These are phyloP conservation scores for Uronychia binucleata DNA, from an alignment of 73 alveolate species.

Conservation along the genomic window DNA sequence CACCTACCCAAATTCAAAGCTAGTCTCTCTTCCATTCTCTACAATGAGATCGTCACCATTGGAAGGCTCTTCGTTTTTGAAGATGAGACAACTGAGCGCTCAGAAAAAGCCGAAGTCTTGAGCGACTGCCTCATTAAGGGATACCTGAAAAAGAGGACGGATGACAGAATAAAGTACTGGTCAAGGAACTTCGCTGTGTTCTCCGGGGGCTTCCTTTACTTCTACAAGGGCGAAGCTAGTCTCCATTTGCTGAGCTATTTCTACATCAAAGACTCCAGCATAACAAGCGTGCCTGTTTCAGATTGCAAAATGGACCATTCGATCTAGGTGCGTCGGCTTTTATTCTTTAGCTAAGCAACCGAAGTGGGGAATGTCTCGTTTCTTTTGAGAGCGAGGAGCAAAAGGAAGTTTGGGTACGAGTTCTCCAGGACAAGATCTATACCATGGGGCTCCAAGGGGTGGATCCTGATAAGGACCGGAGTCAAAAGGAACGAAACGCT, in stretches of 20 bases:
- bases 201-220: slow-evolving; percentile 36
- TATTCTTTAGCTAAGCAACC: background rate
- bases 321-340: no score
- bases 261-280: slow-evolving; percentile 15
- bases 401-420: slow-evolving; percentile 1
- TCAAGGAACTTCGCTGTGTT: background rate
- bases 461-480: background rate
- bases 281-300: no score
- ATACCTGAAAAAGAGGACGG: slow-evolving; percentile 12
- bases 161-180: slow-evolving; percentile 23
- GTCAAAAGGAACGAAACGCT: background rate
- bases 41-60: slow-evolving; percentile 27
- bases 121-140: slow-evolving; percentile 19
- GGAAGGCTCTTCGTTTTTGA: background rate
- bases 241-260: slow-evolving; percentile 10
- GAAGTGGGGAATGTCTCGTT: slow-evolving; percentile 32
- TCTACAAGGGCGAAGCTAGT: slow-evolving; percentile 13
- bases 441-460: background rate
- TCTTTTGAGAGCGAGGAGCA: background rate
- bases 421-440: slow-evolving; percentile 2
- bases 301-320: no score
- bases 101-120: slow-evolving; percentile 6
- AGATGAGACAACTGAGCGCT: background rate
- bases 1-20: no score
- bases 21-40: slow-evolving; percentile 16